A percentile compares a stretch with the other conserved stretches of the same genome.
Conservation (phyloP, 2,329 filamentous ascomycete species). For the Xylaria sp. region DNA sequence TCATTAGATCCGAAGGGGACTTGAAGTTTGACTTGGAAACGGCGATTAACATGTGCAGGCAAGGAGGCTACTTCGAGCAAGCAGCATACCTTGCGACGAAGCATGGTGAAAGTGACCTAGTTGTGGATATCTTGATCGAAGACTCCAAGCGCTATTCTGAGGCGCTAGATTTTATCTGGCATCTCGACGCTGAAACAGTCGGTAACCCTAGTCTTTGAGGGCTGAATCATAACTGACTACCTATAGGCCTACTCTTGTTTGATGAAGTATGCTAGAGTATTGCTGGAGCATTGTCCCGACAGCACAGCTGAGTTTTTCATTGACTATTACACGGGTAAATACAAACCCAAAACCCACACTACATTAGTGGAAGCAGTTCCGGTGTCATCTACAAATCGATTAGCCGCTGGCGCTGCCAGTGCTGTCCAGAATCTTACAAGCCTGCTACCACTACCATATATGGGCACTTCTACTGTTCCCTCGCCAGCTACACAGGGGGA, state of each 20-base stretch:
- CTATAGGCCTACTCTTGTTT: slow-evolving; percentile 82
- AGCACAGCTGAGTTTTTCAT: slow-evolving; percentile 90
- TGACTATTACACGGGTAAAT: slow-evolving; percentile 91
- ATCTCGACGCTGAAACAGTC: slow-evolving; percentile 80
- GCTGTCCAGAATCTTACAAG: slow-evolving; percentile 88
- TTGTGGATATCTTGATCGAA: slow-evolving; percentile 95
- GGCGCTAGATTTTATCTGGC: slow-evolving; percentile 91
- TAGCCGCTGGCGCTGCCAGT: slow-evolving; percentile 70
- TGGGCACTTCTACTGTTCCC: slow-evolving; percentile 70
- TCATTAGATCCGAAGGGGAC: slow-evolving; percentile 94
- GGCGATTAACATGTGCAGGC: slow-evolving; percentile 95
- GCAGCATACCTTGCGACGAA: slow-evolving; percentile 95
- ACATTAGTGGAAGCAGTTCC: slow-evolving; percentile 51
- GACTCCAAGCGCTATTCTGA: slow-evolving; percentile 91
- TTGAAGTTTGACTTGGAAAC: slow-evolving; percentile 97
- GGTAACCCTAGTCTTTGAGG: slow-evolving; percentile 46
- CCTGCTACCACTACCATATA: slow-evolving; percentile 85
- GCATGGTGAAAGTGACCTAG: slow-evolving; percentile 91
- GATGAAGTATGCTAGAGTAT: slow-evolving; percentile 93
- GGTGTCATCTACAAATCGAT: slow-evolving; percentile 54
- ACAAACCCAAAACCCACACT: slow-evolving; percentile 74
- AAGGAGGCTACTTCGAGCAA: slow-evolving; percentile 96
- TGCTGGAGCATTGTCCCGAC: slow-evolving; percentile 85
- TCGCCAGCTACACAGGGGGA: slow-evolving; percentile 63
- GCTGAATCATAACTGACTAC: slow-evolving; percentile 12